A percentile compares a stretch with the other conserved stretches of the same genome.
Conservation (phyloP, 305 asterid genomes). For the Solanum hybrid region DNA sequence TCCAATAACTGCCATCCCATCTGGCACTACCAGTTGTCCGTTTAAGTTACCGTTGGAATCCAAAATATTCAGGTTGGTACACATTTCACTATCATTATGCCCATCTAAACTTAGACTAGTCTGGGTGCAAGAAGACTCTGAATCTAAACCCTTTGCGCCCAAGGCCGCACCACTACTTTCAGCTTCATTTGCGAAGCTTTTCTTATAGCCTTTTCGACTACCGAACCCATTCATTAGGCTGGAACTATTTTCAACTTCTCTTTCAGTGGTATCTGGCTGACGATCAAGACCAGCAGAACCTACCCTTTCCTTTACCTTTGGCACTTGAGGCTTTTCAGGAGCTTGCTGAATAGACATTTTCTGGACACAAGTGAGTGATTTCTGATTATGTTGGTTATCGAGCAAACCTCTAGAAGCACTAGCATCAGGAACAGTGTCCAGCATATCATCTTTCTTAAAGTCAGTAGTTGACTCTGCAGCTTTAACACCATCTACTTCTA, state of each 20-base stretch:
- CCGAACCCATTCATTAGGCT: constrained; percentile 20
- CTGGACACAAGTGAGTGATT: background rate
- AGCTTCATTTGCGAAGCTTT: background rate
- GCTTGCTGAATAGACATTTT: constrained; percentile 7
- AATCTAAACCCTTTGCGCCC: constrained; percentile 21
- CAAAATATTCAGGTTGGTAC: constrained; percentile 7
- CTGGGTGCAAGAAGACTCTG: constrained; percentile 28
- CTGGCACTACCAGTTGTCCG: constrained; percentile 21
- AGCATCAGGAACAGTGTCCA: constrained; percentile 6
- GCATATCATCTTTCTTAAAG: constrained; percentile 4
- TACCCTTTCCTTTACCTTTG: constrained; percentile 8
- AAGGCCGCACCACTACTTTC: background rate
- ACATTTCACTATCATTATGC: constrained; percentile 16
- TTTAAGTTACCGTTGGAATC: constrained; percentile 15
- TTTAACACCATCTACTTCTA: constrained; percentile 9
- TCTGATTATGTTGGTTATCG: constrained; percentile 1
- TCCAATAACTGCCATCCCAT: constrained; percentile 24
- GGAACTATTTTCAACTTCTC: constrained; percentile 10
- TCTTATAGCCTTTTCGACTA: background rate
- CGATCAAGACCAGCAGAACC: constrained; percentile 10
- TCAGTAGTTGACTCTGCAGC: constrained; percentile 14
- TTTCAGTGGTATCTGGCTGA: constrained; percentile 6
- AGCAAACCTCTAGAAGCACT: constrained; percentile 3
- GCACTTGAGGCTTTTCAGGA: constrained; percentile 10
- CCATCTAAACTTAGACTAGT: constrained; percentile 15